These are phyloP conservation scores for Termitomyces sp. DNA, from an alignment of 768 basidiomycete genomes.

Conservation along the genomic window DNA sequence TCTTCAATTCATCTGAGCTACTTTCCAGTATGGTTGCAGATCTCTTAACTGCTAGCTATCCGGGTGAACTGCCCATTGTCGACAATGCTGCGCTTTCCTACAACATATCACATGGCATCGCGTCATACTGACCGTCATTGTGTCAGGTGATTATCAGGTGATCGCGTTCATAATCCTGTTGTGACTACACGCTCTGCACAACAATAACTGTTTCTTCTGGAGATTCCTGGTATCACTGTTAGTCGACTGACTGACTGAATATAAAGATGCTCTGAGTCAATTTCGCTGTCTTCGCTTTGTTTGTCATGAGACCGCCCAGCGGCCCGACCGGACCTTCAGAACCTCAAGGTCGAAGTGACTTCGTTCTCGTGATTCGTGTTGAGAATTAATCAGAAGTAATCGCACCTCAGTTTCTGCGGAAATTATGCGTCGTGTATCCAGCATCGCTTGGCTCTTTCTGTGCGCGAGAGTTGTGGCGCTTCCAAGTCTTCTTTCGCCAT, in stretches of 20 bases:
- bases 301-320: not conserved
- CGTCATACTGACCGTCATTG: conserved; percentile 24
- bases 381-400: too few species aligned
- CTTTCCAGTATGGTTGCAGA: conserved; percentile 29
- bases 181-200: not conserved
- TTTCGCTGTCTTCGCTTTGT: not conserved
- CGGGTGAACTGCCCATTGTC: conserved; percentile 28
- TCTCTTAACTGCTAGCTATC: conserved; percentile 28
- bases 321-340: not conserved
- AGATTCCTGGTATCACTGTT: not conserved
- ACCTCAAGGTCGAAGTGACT: not conserved
- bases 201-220: not conserved
- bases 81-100: conserved; percentile 28
- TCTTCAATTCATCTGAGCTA: not conserved
- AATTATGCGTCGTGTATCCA: not conserved
- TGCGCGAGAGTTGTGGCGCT: not conserved
- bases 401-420: not conserved
- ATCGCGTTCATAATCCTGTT: not conserved
- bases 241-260: not conserved
- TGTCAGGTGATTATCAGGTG: not conserved
- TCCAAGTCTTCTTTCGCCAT: not conserved
- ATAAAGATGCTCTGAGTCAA: not conserved
- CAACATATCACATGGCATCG: conserved; percentile 32
- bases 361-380: not conserved
- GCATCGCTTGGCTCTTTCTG: not conserved